A percentile compares a stretch with the other conserved stretches of the same genome.
Evolutionary conservation across 2,329 filamentous ascomycete species (phyloP).

Genomic region (Ophiostoma himal-ulmi): DNA sequence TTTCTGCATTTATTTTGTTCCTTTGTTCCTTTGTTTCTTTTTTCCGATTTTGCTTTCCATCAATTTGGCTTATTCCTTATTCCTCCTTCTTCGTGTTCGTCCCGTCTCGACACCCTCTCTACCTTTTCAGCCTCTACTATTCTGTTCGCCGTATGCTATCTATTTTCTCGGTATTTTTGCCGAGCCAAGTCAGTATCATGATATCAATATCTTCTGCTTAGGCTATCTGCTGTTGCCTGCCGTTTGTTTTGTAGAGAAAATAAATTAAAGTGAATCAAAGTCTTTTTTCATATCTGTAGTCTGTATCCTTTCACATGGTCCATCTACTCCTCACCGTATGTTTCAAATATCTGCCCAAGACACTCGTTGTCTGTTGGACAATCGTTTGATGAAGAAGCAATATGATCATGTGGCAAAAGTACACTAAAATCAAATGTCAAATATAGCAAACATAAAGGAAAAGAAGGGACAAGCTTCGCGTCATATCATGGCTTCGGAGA

Average conservation of each 20-base stretch:
- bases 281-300: neutral
- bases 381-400: conserved; percentile 6
- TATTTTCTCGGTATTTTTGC: neutral
- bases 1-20: neutral
- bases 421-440: neutral
- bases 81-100: neutral
- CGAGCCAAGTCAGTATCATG: neutral
- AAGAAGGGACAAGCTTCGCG: neutral
- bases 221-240: neutral
- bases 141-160: neutral
- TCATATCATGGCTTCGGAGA: neutral
- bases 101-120: neutral
- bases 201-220: neutral
- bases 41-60: neutral
- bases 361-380: neutral
- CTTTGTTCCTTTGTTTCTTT: neutral
- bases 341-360: neutral
- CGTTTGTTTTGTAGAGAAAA: neutral
- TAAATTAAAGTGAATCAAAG: too few relatives aligned
- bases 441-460: neutral
- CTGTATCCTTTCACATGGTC: neutral
- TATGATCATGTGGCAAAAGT: neutral
- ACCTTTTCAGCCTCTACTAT: neutral
- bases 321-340: neutral
- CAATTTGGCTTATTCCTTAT: neutral